A percentile compares a stretch with the other conserved stretches of the same genome.
phyloP scores from a whole-genome alignment of 768 basidiomycete genomes.

The Phaeotremella fagi region DNA sequence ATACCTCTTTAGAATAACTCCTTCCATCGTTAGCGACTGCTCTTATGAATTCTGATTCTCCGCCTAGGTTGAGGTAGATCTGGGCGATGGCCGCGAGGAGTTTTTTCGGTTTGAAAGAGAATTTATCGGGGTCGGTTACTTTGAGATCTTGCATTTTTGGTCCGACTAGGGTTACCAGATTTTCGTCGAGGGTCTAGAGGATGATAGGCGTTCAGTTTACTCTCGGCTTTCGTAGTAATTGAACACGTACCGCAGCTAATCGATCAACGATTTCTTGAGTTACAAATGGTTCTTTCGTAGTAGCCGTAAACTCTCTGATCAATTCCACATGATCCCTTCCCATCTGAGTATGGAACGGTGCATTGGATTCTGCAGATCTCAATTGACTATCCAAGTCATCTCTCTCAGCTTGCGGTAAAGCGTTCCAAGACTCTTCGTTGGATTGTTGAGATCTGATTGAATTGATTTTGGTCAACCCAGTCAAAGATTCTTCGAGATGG shows the following conservation, averaged over 20 bases:
- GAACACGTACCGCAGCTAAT: slow-evolving; percentile 72
- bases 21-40: slow-evolving; percentile 92
- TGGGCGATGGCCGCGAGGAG: slow-evolving; percentile 81
- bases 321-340: slow-evolving; percentile 85
- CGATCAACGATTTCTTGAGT: slow-evolving; percentile 93
- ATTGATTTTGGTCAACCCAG: slow-evolving; percentile 81
- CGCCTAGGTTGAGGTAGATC: slow-evolving; percentile 82
- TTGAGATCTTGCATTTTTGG: slow-evolving; percentile 80
- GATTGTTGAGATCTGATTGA: slow-evolving; percentile 81
- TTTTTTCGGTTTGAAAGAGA: slow-evolving; percentile 76
- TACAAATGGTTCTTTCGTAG: slow-evolving; percentile 88
- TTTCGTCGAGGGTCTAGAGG: slow-evolving; percentile 65
- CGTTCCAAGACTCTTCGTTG: slow-evolving; percentile 64
- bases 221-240: neutral
- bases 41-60: slow-evolving; percentile 68
- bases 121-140: slow-evolving; percentile 80
- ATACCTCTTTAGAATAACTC: slow-evolving; percentile 78
- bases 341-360: slow-evolving; percentile 78
- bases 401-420: slow-evolving; percentile 63
- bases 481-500: slow-evolving; percentile 91
- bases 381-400: slow-evolving; percentile 77
- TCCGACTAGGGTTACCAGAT: slow-evolving; percentile 80
- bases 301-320: slow-evolving; percentile 84
- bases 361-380: slow-evolving; percentile 74
- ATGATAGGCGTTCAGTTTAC: slow-evolving; percentile 3